Evolutionary conservation across 1,284 basidiomycete species (phyloP).

Genomic region (Agaricales sp.): DNA sequence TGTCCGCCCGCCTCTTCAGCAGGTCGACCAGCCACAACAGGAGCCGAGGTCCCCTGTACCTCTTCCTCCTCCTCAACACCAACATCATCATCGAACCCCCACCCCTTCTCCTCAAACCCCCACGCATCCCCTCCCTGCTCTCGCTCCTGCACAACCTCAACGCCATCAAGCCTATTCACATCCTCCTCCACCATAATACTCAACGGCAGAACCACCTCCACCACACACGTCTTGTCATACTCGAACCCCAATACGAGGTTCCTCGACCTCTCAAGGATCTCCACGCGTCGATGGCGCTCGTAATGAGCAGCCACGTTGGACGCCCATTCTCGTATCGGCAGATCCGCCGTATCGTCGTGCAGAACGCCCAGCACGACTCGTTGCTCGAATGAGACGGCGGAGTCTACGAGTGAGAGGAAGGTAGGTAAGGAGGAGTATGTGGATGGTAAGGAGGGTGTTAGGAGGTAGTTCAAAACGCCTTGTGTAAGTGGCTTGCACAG

Average conservation of each 20-base stretch:
- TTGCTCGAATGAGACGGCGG: conserved; percentile 55
- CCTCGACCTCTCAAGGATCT: background rate
- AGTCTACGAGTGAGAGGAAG: conserved; percentile 47
- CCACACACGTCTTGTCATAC: background rate
- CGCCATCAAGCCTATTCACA: background rate
- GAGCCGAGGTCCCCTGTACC: too few relatives aligned
- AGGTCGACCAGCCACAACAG: background rate
- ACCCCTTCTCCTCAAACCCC: conserved; percentile 15
- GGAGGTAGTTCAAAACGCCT: conserved; percentile 51
- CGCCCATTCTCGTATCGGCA: conserved; percentile 50
- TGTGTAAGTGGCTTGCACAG: conserved; percentile 47
- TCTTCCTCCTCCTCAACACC: conserved; percentile 8
- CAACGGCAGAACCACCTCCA: background rate
- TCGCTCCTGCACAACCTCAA: background rate
- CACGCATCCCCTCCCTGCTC: conserved; percentile 14
- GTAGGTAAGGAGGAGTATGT: conserved; percentile 43
- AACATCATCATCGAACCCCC: background rate
- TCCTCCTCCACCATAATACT: background rate
- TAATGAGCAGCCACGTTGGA: conserved; percentile 58
- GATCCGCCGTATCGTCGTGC: conserved; percentile 36
- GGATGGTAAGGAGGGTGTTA: conserved; percentile 59
- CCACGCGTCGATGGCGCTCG: conserved; percentile 23
- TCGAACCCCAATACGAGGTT: background rate
- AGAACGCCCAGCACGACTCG: conserved; percentile 38
- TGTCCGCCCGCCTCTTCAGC: conserved; percentile 23